Conservation (phyloP, 2,329 filamentous ascomycete species). For the Decorospora gaudefroyi region DNA sequence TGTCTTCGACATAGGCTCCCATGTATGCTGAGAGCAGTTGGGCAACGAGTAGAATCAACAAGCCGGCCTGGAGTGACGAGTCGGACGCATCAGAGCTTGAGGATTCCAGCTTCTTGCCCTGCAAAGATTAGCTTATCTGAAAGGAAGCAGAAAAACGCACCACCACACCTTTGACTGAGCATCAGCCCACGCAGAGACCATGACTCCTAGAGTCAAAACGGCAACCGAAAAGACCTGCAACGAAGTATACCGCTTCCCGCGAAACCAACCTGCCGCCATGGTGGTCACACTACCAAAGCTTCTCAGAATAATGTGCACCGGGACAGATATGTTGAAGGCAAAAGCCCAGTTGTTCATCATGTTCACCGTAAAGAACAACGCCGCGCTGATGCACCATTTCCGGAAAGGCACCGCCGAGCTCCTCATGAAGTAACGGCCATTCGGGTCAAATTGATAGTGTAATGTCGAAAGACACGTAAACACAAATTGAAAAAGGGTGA, state of each 20-base stretch:
- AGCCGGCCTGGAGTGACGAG: conserved; percentile 67
- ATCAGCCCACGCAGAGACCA: conserved; percentile 88
- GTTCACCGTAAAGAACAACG: conserved; percentile 91
- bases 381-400: conserved; percentile 86
- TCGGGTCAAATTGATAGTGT: conserved; percentile 53
- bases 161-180: conserved; percentile 73
- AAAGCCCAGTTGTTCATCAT: conserved; percentile 98
- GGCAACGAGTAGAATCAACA: conserved; percentile 81
- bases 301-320: conserved; percentile 93
- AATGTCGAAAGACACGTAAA: conserved; percentile 66
- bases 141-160: not conserved
- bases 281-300: conserved; percentile 96
- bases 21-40: conserved; percentile 91
- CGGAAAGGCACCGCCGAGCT: conserved; percentile 79
- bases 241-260: conserved; percentile 80
- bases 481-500: conserved; percentile 57
- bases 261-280: conserved; percentile 85
- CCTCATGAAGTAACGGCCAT: conserved; percentile 72
- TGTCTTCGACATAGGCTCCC: conserved; percentile 91
- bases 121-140: conserved; percentile 13
- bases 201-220: conserved; percentile 82
- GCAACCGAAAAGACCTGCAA: conserved; percentile 81
- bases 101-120: conserved; percentile 52
- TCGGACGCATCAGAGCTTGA: conserved; percentile 47
- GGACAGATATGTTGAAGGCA: conserved; percentile 93